A percentile compares a stretch with the other conserved stretches of the same genome.
These are phyloP conservation scores for Gryganskiella cystojenkinii DNA, from an alignment of 192 early-diverging fungal species.

Conservation along the genomic window DNA sequence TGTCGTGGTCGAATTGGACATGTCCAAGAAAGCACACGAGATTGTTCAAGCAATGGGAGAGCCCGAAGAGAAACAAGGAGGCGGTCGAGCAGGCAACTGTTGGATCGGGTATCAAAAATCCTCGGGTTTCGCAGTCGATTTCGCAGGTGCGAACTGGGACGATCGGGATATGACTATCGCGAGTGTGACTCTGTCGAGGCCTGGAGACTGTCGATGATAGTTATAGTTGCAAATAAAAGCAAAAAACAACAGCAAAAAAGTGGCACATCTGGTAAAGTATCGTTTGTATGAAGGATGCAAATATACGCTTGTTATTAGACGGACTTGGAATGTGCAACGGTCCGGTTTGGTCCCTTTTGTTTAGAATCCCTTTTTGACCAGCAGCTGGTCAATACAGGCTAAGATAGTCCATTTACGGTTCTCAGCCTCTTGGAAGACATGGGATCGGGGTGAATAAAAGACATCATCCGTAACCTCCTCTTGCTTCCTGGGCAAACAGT, in stretches of 20 bases:
- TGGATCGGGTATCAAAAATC: constrained; percentile 59
- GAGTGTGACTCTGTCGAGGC: constrained; percentile 3
- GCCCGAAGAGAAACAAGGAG: constrained; percentile 58
- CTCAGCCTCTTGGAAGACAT: constrained; percentile 98
- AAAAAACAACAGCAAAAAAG: background rate
- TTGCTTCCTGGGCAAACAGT: constrained; percentile 95
- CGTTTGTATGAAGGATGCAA: too few species aligned
- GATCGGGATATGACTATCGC: constrained; percentile 52
- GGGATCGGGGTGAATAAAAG: constrained; percentile 89
- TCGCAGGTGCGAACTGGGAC: constrained; percentile 62
- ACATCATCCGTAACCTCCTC: constrained; percentile 99
- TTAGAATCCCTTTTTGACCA: constrained; percentile 68
- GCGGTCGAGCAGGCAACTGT: constrained; percentile 54
- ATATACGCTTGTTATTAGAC: too few species aligned
- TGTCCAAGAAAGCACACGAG: constrained; percentile 48
- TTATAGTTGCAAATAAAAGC: background rate
- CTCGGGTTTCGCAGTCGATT: constrained; percentile 50
- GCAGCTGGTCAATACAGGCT: constrained; percentile 77
- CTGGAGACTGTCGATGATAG: background rate
- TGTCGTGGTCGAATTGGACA: constrained; percentile 8
- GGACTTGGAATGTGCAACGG: too few species aligned
- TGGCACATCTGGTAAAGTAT: too few species aligned
- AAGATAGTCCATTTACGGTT: constrained; percentile 99
- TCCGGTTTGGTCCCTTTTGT: too few species aligned
- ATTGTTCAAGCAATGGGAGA: constrained; percentile 55